phyloP scores from a whole-genome alignment of 352 stramenopile genomes.

The Stephanocyclus meneghinianus region DNA sequence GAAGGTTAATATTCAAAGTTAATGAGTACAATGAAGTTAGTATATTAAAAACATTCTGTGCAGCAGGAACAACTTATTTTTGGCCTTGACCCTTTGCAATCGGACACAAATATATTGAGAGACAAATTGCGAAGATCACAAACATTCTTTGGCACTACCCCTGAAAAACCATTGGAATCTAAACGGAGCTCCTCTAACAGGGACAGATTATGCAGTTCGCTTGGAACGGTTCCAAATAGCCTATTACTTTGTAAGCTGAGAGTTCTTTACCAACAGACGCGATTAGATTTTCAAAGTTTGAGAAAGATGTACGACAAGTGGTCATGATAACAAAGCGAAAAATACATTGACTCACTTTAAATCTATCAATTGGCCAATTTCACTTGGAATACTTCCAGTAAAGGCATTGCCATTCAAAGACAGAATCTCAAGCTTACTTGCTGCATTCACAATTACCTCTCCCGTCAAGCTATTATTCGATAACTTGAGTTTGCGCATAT shows the following conservation, averaged over 20 bases:
- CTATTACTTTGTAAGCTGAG: conserved; percentile 10
- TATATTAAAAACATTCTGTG: conserved; percentile 22
- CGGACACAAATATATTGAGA: conserved; percentile 7
- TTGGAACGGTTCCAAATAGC: conserved; percentile 17
- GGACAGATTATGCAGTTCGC: conserved; percentile 9
- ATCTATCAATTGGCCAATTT: not conserved
- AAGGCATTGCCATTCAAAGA: conserved; percentile 20
- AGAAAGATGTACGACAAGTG: not conserved
- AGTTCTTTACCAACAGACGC: not conserved
- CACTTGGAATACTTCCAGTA: not conserved
- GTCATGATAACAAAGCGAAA: not conserved
- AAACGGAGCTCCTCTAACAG: conserved; percentile 13
- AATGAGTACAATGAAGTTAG: too few species aligned
- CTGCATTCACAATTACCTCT: not conserved
- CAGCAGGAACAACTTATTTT: conserved; percentile 14
- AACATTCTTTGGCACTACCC: conserved; percentile 1
- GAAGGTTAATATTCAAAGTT: too few species aligned
- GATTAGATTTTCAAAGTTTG: not conserved
- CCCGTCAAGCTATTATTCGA: conserved; percentile 19
- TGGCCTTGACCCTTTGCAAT: conserved; percentile 10
- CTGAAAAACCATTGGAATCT: conserved; percentile 16
- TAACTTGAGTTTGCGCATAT: conserved; percentile 28
- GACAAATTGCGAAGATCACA: conserved; percentile 9
- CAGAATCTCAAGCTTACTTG: conserved; percentile 20
- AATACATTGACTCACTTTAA: conserved; percentile 2